These are phyloP conservation scores for Podaxis carcinomalis DNA, from an alignment of 768 basidiomycete genomes.

Conservation along the genomic window DNA sequence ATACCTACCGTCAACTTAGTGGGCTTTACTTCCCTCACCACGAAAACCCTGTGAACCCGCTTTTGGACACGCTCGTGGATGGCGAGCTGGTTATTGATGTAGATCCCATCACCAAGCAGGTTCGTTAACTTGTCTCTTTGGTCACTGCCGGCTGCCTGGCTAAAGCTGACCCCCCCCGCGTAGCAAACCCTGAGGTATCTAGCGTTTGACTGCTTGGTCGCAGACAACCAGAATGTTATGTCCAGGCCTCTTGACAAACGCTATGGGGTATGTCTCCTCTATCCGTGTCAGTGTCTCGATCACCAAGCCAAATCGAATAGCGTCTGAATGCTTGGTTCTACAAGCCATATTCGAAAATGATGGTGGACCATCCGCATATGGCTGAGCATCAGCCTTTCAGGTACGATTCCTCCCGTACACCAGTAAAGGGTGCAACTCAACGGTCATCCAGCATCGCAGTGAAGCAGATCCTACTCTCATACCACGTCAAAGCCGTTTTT, in stretches of 20 bases:
- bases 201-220: constrained; percentile 90
- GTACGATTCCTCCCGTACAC: constrained; percentile 42
- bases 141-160: background rate
- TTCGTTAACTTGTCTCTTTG: constrained; percentile 26
- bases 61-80: constrained; percentile 82
- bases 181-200: constrained; percentile 82
- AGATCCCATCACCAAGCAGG: constrained; percentile 69
- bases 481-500: constrained; percentile 85
- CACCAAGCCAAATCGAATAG: constrained; percentile 32
- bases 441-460: constrained; percentile 62
- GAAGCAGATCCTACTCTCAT: constrained; percentile 85
- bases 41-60: constrained; percentile 60
- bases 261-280: constrained; percentile 66
- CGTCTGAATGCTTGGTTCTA: constrained; percentile 79
- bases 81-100: constrained; percentile 93
- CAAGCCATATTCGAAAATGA: constrained; percentile 71
- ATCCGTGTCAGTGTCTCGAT: constrained; percentile 11
- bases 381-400: constrained; percentile 69
- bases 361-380: constrained; percentile 66
- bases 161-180: constrained; percentile 4
- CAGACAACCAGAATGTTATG: constrained; percentile 87
- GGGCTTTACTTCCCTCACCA: constrained; percentile 91
- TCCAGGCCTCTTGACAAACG: constrained; percentile 74
- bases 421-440: constrained; percentile 11
- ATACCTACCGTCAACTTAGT: constrained; percentile 67